phyloP scores from a whole-genome alignment of 495 filamentous ascomycete genomes.

The Pseudomonodictys pantanalensis region DNA sequence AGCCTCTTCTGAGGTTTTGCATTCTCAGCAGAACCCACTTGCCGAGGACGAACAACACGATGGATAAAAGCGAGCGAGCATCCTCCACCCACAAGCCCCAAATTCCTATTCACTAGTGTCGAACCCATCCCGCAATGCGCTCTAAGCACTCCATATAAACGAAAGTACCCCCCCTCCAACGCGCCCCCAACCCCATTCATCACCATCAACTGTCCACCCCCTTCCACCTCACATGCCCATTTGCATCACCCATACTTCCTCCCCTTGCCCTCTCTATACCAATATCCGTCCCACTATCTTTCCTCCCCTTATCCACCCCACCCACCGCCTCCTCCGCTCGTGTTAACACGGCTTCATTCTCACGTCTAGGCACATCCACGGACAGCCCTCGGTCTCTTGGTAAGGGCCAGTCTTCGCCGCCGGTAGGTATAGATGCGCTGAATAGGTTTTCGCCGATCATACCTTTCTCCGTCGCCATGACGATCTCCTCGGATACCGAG shows the following conservation, averaged over 20 bases:
- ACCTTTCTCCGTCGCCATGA: conserved; percentile 4
- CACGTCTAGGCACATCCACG: not conserved
- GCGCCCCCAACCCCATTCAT: not conserved
- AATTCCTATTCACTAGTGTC: too few species aligned
- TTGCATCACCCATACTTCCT: not conserved
- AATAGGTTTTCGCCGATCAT: conserved; percentile 15
- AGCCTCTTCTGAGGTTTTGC: too few species aligned
- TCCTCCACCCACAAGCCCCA: too few species aligned
- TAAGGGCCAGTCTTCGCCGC: not conserved
- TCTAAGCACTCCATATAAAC: not conserved
- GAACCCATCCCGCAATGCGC: too few species aligned
- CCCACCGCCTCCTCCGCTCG: not conserved
- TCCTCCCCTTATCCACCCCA: not conserved
- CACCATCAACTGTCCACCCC: conserved; percentile 8
- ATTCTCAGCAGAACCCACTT: too few species aligned
- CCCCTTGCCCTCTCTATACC: not conserved
- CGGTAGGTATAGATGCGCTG: not conserved
- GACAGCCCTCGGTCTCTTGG: not conserved
- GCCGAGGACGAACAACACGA: too few species aligned
- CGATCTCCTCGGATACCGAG: conserved; percentile 3
- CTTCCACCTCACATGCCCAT: conserved; percentile 21
- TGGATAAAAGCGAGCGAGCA: too few species aligned
- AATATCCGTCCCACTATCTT: not conserved
- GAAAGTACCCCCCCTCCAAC: not conserved
- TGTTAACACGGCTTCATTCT: not conserved